Base-by-base conservation (phyloP, 768 basidiomycete species). In the Sistotremastrum niveocremeum region DNA sequence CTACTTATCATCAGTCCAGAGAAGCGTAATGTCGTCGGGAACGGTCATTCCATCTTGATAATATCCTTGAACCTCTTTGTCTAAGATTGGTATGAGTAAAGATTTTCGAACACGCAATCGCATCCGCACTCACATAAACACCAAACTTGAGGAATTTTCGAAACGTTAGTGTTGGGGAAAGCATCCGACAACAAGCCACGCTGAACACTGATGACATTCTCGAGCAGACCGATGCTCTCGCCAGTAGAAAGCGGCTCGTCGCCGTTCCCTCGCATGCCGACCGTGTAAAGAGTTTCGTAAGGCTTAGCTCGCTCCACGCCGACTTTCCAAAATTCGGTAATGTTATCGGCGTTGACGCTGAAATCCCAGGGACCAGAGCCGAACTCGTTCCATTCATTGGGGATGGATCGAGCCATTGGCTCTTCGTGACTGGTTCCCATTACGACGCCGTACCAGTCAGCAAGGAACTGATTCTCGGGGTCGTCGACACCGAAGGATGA, bases 351-450 rank as follows among this genome's bases (percentile, higher is more conserved):
- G 55, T 82, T 83, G 9, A 60, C 63, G 35, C 60, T 66, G 54
- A 77, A 81, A 55, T 84, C 74, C 80, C 81, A 85, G 0, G 64
- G 52, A 1, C 81, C 81, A 6, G 56, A 55, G 3, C 73, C 77
- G 48, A 75, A 73, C 7, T 73, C 56, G 48, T 60, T 66, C 68
- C 78, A 84, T 56, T 84, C 79, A 49, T 72, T 69, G 4, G 81
- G 80, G 2, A 74, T 77, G 34, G 78, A 77, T 12, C 81, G 73
- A 67, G 77, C 74, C 77, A 83, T 81, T 6, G 82, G 81, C 54
- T 84, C 81, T 58, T 84, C 74, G 56, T 82, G 79, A 59, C 75
- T 20, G 20, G 81, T 81, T 41, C 81, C 78, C 77, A 82, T 82
- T 34, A 77, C 79, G 40, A 83, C 68, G 29, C 76, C 81, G 59